Evolutionary conservation across 805 yeast genomes (phyloP), one percentile per base, ranked within the genome.

Genomic region (Yarrowia phangngaensis): DNA sequence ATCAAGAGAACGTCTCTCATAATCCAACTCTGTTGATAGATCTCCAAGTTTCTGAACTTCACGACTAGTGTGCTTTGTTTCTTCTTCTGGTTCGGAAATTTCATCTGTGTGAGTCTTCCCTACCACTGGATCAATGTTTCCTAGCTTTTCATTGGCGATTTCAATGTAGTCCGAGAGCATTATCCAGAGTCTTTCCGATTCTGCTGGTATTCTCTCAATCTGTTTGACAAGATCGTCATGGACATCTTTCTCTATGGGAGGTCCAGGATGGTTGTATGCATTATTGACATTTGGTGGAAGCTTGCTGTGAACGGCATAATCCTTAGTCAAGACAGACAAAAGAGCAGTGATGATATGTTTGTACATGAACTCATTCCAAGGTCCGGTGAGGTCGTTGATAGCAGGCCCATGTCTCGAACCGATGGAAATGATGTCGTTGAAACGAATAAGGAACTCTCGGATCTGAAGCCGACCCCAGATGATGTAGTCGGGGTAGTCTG

Each of bases 401-500:
- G 58, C 51, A 9, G 63, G 51, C 1, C 62, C 53, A 27, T 64
- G 62, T 50, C 69, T 54, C 15, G 62, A 45, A 3, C 69, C 65
- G 26, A 67, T 51, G 8, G 64, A 54, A 40, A 68, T 62, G 24
- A 65, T 60, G 50, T 60, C 60, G 53, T 68, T 70, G 53, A 68
- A 68, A 6, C 70, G 57, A 17, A 65, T 51, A 20, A 68, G 52
- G 38, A 62, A 68, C 51, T 68, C 71, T 14, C 71, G 61, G 15
- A 68, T 43, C 17, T 56, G 55, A n/a, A 63, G 54, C 16, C 64
- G 58, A 12, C 54, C 53, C 67, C 69, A 66, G 14, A 68, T 52
- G 32, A 60, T 47, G 23, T 60, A 58, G 11, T 52, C 54, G 19
- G 63, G 49, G 46, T 53, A 51, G 14, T 52, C 56, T 13, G 62